A percentile compares a stretch with the other conserved stretches of the same genome.
These are phyloP conservation scores for Debaryomyces robertsiae DNA, from an alignment of 1,139 yeast genomes.

Conservation along the genomic window DNA sequence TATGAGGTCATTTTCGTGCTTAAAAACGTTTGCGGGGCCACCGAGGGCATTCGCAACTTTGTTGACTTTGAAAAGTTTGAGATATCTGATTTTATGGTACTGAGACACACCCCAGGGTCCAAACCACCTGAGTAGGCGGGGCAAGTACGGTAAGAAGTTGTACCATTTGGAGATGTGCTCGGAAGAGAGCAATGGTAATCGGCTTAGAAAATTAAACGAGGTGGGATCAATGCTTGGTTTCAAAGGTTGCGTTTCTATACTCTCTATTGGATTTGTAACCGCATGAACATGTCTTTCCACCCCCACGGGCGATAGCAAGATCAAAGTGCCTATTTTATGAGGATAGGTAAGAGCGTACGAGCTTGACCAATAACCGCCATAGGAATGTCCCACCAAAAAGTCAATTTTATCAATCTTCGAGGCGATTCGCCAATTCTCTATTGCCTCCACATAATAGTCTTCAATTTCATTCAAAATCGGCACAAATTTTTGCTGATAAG, in stretches of 20 bases:
- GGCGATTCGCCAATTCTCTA: conserved; percentile 43
- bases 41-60: conserved; percentile 39
- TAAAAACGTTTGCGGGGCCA: conserved; percentile 30
- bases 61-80: conserved; percentile 47
- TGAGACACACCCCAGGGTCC: conserved; percentile 57
- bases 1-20: conserved; percentile 31
- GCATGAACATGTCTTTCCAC: conserved; percentile 75
- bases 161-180: conserved; percentile 42
- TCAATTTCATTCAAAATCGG: conserved; percentile 47
- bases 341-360: conserved; percentile 51
- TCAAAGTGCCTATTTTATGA: conserved; percentile 58
- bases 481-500: conserved; percentile 39
- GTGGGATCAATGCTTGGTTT: conserved; percentile 44
- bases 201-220: conserved; percentile 40
- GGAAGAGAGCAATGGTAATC: conserved; percentile 45
- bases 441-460: conserved; percentile 36
- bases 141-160: conserved; percentile 44
- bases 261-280: conserved; percentile 44
- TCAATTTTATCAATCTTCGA: conserved; percentile 39
- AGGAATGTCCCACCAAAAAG: conserved; percentile 47
- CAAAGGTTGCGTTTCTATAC: conserved; percentile 17
- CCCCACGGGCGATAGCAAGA: conserved; percentile 88
- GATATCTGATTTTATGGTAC: conserved; percentile 49
- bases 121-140: conserved; percentile 42
- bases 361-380: conserved; percentile 51